Conservation (phyloP, 805 yeast genomes). For the Schwanniomyces occidentalis region DNA sequence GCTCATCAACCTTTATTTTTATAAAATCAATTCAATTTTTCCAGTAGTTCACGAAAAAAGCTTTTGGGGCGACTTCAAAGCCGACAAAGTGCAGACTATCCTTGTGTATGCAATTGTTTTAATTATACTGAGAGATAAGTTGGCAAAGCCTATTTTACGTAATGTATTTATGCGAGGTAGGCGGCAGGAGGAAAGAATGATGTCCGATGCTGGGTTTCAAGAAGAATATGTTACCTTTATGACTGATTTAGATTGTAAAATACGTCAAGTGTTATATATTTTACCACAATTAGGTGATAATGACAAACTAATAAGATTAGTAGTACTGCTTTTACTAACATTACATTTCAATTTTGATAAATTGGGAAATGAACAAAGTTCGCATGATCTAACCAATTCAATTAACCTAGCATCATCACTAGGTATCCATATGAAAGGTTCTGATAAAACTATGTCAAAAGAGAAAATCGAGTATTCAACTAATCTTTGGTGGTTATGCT, state of each 20-base stretch:
- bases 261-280: conserved; percentile 30
- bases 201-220: conserved; percentile 8
- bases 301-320: conserved; percentile 24
- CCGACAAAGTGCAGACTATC: conserved; percentile 19
- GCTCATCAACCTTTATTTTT: conserved; percentile 29
- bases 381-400: conserved; percentile 31
- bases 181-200: background rate
- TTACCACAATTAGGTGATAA: conserved; percentile 33
- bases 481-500: conserved; percentile 36
- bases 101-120: conserved; percentile 28
- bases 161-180: conserved; percentile 17
- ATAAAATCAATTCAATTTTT: conserved; percentile 31
- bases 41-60: conserved; percentile 28
- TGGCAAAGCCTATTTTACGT: conserved; percentile 25
- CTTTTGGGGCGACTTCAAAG: conserved; percentile 29
- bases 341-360: conserved; percentile 26
- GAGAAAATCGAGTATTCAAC: conserved; percentile 18
- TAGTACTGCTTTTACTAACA: conserved; percentile 23
- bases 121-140: conserved; percentile 25
- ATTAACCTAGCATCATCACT: conserved; percentile 25
- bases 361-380: conserved; percentile 29
- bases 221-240: conserved; percentile 15
- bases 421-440: conserved; percentile 28
- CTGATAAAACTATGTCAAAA: conserved; percentile 6
- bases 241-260: conserved; percentile 28